phyloP scores from a whole-genome alignment of 768 basidiomycete species.

The Boletus reticulatus region DNA sequence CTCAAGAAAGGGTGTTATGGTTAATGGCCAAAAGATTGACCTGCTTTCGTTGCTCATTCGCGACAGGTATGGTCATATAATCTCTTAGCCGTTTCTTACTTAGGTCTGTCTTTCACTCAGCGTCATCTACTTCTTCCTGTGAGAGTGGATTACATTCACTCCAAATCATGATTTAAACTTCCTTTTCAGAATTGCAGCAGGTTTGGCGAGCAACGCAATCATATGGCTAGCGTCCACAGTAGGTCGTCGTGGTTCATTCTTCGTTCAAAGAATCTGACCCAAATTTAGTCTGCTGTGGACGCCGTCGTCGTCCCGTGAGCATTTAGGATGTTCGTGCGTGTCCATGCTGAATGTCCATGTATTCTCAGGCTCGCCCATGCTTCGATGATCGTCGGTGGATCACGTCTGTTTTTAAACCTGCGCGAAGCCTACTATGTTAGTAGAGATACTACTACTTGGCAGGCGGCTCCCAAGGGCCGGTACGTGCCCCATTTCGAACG shows the following conservation, averaged over 20 bases:
- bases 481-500: not conserved
- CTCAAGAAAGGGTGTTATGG: not conserved
- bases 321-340: not conserved
- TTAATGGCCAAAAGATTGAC: not conserved
- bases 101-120: not conserved
- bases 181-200: not conserved
- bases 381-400: not conserved
- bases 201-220: not conserved
- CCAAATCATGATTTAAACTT: not conserved
- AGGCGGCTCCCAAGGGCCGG: not conserved
- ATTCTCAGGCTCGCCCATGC: not conserved
- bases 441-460: not conserved
- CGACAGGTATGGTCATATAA: not conserved
- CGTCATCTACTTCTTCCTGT: slow-evolving; percentile 1
- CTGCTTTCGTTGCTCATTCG: not conserved
- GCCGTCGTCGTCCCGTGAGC: not conserved
- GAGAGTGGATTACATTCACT: not conserved
- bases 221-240: not conserved
- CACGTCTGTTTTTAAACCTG: not conserved
- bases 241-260: too few species aligned
- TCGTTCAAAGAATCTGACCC: not conserved
- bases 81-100: not conserved
- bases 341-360: not conserved
- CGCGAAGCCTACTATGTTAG: not conserved
- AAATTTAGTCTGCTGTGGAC: not conserved